Percentiles rank a stretch among this genome's conserved stretches.
Evolutionary conservation across 2,329 filamentous ascomycete species (phyloP).

Genomic region (Aspergillus neotritici): DNA sequence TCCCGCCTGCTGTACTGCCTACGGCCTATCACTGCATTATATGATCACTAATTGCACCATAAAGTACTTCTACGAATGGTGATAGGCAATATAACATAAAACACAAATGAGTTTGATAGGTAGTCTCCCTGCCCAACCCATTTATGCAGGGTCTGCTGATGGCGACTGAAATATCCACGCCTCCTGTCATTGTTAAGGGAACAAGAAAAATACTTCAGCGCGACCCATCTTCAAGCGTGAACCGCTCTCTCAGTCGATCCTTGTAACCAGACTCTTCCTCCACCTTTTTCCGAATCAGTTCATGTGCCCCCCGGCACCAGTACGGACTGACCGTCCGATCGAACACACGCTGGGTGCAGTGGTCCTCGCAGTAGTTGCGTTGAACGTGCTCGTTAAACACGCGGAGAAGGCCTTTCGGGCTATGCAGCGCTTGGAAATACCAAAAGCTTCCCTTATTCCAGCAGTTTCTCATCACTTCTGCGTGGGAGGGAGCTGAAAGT

Average conservation of each 20-base stretch:
- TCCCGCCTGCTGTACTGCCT: too few relatives aligned
- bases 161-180: too few relatives aligned
- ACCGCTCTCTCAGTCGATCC: slow-evolving; percentile 6
- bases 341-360: slow-evolving; percentile 11
- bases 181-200: too few relatives aligned
- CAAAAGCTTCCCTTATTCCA: slow-evolving; percentile 24
- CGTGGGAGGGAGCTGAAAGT: slow-evolving; percentile 2
- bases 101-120: too few relatives aligned
- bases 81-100: too few relatives aligned
- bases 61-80: too few relatives aligned
- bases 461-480: slow-evolving; percentile 17
- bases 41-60: too few relatives aligned
- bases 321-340: slow-evolving; percentile 11
- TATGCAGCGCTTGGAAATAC: slow-evolving; percentile 23
- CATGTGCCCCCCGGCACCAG: slow-evolving; percentile 6
- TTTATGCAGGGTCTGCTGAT: too few relatives aligned
- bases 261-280: slow-evolving; percentile 15
- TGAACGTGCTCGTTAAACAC: slow-evolving; percentile 23
- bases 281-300: slow-evolving; percentile 12
- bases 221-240: neutral
- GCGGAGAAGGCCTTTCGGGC: slow-evolving; percentile 20
- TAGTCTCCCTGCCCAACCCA: too few relatives aligned
- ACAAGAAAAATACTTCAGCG: neutral
- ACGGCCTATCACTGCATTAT: too few relatives aligned
- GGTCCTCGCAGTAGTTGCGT: slow-evolving; percentile 8